Percentiles rank a stretch among this genome's conserved stretches.
Evolutionary conservation across 805 yeast genomes (phyloP).

Genomic region (Candida ficus): DNA sequence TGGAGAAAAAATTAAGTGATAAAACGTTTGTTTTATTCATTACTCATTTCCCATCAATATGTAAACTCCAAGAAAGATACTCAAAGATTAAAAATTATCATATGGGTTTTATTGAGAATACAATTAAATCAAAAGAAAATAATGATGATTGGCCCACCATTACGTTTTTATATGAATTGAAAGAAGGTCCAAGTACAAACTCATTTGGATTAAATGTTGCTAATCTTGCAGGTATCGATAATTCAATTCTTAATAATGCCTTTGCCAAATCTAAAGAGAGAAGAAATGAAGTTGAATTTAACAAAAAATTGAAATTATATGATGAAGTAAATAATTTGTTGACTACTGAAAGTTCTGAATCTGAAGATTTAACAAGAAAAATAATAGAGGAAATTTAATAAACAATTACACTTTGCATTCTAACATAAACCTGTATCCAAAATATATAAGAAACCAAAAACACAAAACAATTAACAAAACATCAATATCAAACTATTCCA

Average conservation of each 20-base stretch:
- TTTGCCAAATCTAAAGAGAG: conserved; percentile 82
- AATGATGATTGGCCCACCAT: conserved; percentile 46
- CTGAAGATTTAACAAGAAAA: not conserved
- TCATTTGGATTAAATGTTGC: conserved; percentile 98
- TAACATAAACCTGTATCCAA: too few species aligned
- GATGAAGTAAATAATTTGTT: not conserved
- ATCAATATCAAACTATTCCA: too few species aligned
- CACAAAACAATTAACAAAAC: not conserved
- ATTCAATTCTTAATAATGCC: conserved; percentile 83
- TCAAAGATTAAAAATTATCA: conserved; percentile 77
- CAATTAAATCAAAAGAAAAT: conserved; percentile 11
- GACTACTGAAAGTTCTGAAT: not conserved
- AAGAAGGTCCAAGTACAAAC: conserved; percentile 84
- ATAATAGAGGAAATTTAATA: conserved; percentile 2
- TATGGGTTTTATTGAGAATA: conserved; percentile 55
- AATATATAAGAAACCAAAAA: not conserved
- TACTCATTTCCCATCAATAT: conserved; percentile 92
- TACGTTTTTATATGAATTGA: conserved; percentile 84
- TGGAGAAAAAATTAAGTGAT: conserved; percentile 38
- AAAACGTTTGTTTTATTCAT: conserved; percentile 84
- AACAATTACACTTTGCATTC: too few species aligned
- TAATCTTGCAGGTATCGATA: conserved; percentile 87
- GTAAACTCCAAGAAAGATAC: conserved; percentile 62
- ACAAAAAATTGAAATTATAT: not conserved
- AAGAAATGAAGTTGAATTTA: conserved; percentile 42